Base-by-base conservation (phyloP, 2,329 filamentous ascomycete species). In the Aureobasidium zeae region DNA sequence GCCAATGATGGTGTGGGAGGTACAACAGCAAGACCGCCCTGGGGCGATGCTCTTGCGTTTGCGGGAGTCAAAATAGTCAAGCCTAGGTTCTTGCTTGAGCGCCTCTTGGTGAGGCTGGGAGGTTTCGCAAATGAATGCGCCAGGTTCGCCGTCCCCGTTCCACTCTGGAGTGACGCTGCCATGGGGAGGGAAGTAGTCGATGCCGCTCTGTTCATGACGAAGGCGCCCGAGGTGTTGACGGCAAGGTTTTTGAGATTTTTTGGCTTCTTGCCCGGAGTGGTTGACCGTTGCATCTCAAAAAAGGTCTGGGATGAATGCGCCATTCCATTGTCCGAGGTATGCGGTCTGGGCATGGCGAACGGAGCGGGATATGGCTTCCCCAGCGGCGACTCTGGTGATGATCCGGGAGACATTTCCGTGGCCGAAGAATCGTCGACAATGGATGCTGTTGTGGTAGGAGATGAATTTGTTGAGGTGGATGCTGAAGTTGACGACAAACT, bases 391-490 rank as follows among this genome's bases (percentile, higher is more conserved):
- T 95, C 88, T 7, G 89, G 89, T 1, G 89, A 95, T 16, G 88
- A 86, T 41, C 83, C 89, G 3, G 91, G 87, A 4, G 89, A 95
- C 6, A 86, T 82, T 55, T 96, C 89, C 21, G 88, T 88, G 36
- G 91, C 73, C 21, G 86, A 85, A 7, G 86, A 89, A 4, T 88
- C 93, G 65, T 94, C 89, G 51, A 89, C 86, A 15, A 86, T 94
- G 5, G 87, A 94, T 37, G 91, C 76, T 2, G 89, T 94, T 3
- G 88, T 95, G 6, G 89, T 96, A 1, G 91, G 91, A 7, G 89
- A 96, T 16, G 89, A 94, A 57, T 94, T 88, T 30, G 85, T 85
- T 1, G 91, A 96, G 51, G 85, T 86, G 12, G 83, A 85, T 44
- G 74, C 74, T 50, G 83, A 81, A 2, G 83, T 86, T 6, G 81